Evolutionary conservation across 2,329 filamentous ascomycete genomes (phyloP).

Genomic region (Parascedosporium putredinis): DNA sequence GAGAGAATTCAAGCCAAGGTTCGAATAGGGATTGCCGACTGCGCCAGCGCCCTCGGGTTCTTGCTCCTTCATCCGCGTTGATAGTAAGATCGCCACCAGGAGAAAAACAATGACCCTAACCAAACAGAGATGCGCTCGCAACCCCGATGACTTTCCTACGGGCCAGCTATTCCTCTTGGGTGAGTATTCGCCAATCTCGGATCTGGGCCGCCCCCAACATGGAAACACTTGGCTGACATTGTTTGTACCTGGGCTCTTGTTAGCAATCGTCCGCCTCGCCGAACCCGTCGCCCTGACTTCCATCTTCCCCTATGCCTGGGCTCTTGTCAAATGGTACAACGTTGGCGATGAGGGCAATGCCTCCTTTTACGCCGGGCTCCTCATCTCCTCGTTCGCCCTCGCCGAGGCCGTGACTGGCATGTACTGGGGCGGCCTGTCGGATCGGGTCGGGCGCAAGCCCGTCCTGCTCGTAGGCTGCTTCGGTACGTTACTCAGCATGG

Average conservation of each 20-base stretch:
- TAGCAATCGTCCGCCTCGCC: conserved; percentile 83
- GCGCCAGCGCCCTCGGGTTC: no score
- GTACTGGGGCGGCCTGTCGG: conserved; percentile 78
- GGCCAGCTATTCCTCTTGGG: conserved; percentile 76
- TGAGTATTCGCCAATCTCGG: no score
- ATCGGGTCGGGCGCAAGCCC: conserved; percentile 74
- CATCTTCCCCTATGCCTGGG: conserved; percentile 87
- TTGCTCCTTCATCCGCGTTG: conserved; percentile 6
- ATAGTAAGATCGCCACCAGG: conserved; percentile 3
- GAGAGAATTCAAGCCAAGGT: no score
- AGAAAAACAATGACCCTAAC: conserved; percentile 7
- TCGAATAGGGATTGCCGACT: no score
- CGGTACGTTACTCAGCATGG: conserved; percentile 72
- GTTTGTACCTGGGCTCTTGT: no score
- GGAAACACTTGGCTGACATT: no score
- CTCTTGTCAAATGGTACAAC: conserved; percentile 66
- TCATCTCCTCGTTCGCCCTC: conserved; percentile 78
- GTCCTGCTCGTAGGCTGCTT: conserved; percentile 71
- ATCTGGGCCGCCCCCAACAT: no score
- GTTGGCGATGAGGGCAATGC: conserved; percentile 64
- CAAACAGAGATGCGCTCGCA: conserved; percentile 3
- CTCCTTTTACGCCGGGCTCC: conserved; percentile 77
- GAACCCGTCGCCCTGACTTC: conserved; percentile 89
- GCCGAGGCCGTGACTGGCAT: conserved; percentile 77
- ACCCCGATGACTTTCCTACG: conserved; percentile 61